A percentile compares a stretch with the other conserved stretches of the same genome.
phyloP scores from a whole-genome alignment of 2,329 filamentous ascomycete genomes.

The Colletotrichum sp. region DNA sequence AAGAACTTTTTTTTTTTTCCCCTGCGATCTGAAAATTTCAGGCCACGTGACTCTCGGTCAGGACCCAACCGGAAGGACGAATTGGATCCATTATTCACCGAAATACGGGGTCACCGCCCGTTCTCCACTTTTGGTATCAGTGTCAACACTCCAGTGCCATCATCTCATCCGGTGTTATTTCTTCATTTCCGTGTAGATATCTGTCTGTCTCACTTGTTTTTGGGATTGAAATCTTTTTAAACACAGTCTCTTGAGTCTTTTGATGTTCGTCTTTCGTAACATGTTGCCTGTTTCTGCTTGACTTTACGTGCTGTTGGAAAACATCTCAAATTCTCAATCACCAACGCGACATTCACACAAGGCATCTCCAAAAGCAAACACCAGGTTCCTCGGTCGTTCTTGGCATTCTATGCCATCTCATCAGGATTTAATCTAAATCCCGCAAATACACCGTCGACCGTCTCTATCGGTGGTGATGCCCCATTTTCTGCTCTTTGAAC shows the following conservation, averaged over 20 bases:
- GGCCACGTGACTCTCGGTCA: background rate
- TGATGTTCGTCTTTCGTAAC: background rate
- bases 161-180: background rate
- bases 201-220: background rate
- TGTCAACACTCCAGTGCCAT: background rate
- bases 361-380: background rate
- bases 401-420: background rate
- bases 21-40: background rate
- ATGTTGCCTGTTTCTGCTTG: background rate
- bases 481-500: slow-evolving; percentile 14
- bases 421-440: background rate
- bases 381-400: background rate
- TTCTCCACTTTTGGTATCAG: background rate
- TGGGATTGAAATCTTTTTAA: background rate
- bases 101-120: background rate
- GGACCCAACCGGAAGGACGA: background rate
- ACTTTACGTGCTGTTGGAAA: background rate
- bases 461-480: background rate
- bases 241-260: rapidly evolving
- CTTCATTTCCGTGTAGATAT: background rate
- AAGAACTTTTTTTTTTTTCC: slow-evolving; percentile 13
- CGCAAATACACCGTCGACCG: background rate
- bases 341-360: background rate
- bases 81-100: background rate
- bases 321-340: background rate